Evolutionary conservation across 345 rosid species (phyloP), one percentile per base, ranked within the genome.

Genomic region (Acer negundo): DNA sequence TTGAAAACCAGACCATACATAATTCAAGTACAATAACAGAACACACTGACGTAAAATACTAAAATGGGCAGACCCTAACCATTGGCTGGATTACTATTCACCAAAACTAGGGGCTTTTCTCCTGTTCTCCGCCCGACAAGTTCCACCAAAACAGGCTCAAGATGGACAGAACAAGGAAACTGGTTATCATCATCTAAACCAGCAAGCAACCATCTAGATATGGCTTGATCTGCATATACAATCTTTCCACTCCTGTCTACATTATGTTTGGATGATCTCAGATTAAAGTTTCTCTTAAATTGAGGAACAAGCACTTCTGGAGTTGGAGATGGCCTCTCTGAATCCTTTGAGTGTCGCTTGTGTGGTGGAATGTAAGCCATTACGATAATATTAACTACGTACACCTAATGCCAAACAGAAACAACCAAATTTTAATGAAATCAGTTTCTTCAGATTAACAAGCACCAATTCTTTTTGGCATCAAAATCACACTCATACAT

Each of bases 361-460:
- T 88, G 90, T 35, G 91, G 92, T 40, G 94, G 92, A 72, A 91
- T 55, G 44, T 91, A 91, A 71, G 96, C 86, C 96, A 90, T 88
- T 28, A 61, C 20, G 69, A 13, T 51, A 56, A 51, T 59, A 22
- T 64, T 11, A 83, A 73, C 28, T 13, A 2, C 49, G 6, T 28
- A 42, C 16, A 44, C 67, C 20, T 42, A 62, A 51, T 26, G 40
- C 77, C 66, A 67, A 68, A 20, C 20, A 20, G 24, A 70, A 77
- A 58, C 12, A 63, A 64, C 6, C 58, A 9, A 72, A 73, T 38
- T 62, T 13, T 1, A 58, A 61, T 44, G 47, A 23, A 75, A 49
- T 5, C 69, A 65, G 9, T 31, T 65, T 35, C 46, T 35, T 24
- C 44, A 24, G 7, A 64, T 64, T 28, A 64, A 65, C 44, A 65